phyloP scores from a whole-genome alignment of 768 basidiomycete genomes.

The Lactarius sp. region DNA sequence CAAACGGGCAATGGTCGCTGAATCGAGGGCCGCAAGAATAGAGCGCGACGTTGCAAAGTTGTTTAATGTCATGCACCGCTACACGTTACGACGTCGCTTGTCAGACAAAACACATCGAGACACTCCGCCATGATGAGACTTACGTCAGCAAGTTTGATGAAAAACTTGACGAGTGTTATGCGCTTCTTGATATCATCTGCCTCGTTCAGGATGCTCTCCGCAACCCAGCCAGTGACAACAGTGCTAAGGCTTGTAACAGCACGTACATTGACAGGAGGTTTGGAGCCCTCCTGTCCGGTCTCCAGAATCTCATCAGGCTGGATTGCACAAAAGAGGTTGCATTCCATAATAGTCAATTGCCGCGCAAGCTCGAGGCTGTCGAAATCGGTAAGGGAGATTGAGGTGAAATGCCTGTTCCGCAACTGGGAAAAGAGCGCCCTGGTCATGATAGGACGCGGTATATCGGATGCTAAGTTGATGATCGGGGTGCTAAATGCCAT shows the following conservation, averaged over 20 bases:
- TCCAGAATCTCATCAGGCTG: constrained; percentile 86
- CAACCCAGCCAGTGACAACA: constrained; percentile 91
- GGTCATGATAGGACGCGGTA: constrained; percentile 84
- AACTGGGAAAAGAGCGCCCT: constrained; percentile 68
- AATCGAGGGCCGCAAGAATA: constrained; percentile 91
- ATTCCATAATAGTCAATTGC: constrained; percentile 93
- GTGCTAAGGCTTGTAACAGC: constrained; percentile 87
- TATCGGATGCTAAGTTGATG: constrained; percentile 48
- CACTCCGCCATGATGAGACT: constrained; percentile 32
- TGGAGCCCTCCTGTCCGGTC: constrained; percentile 65
- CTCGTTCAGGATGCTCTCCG: constrained; percentile 90
- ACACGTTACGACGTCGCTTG: constrained; percentile 17
- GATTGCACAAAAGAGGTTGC: constrained; percentile 79
- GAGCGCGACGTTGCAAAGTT: constrained; percentile 94
- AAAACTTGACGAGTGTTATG: constrained; percentile 76
- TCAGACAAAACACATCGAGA: not conserved
- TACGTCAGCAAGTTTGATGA: constrained; percentile 90
- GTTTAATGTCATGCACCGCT: constrained; percentile 79
- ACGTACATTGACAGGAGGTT: constrained; percentile 65
- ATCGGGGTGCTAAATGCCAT: constrained; percentile 65
- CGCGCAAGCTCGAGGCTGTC: constrained; percentile 88
- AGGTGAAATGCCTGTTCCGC: constrained; percentile 56
- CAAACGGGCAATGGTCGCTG: constrained; percentile 87
- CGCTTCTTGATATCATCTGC: constrained; percentile 88
- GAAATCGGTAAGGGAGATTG: constrained; percentile 80